phyloP scores from a whole-genome alignment of 2,329 filamentous ascomycete genomes.

The Penicillium brasilianum region DNA sequence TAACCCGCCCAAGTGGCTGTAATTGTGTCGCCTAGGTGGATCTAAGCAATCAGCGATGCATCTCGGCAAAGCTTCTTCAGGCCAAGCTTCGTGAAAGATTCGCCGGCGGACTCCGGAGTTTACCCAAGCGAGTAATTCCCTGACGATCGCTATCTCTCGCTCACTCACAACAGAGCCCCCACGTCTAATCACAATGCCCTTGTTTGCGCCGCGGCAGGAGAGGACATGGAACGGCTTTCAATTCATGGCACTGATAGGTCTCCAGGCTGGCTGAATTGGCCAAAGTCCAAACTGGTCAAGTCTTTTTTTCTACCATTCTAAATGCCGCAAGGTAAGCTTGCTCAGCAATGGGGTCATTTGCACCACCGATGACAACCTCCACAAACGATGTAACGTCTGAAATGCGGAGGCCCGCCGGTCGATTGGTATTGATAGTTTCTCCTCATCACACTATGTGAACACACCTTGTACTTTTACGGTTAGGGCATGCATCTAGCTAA shows the following conservation, averaged over 20 bases:
- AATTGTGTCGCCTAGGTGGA: background rate
- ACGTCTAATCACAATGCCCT: background rate
- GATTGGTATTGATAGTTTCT: background rate
- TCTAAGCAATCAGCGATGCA: constrained; percentile 3
- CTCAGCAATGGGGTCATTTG: background rate
- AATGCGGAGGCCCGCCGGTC: constrained; percentile 19
- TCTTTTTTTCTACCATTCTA: background rate
- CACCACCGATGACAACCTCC: constrained; percentile 17
- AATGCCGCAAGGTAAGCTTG: background rate
- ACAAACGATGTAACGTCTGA: constrained; percentile 18
- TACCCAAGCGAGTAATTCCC: constrained; percentile 8
- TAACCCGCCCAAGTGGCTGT: background rate
- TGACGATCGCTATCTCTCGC: constrained; percentile 5
- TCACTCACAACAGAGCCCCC: background rate
- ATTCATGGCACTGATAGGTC: no score
- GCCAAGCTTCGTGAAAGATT: constrained; percentile 15
- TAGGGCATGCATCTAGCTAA: background rate
- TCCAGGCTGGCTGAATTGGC: background rate
- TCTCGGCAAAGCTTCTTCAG: constrained; percentile 14
- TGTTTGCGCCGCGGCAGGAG: background rate
- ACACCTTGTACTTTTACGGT: background rate
- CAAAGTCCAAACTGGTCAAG: no score
- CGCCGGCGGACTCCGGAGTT: constrained; percentile 18
- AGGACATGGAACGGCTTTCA: background rate
- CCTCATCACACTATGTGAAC: constrained; percentile 2